phyloP scores from a whole-genome alignment of 495 filamentous ascomycete species.

The Penicillium crystallinum region DNA sequence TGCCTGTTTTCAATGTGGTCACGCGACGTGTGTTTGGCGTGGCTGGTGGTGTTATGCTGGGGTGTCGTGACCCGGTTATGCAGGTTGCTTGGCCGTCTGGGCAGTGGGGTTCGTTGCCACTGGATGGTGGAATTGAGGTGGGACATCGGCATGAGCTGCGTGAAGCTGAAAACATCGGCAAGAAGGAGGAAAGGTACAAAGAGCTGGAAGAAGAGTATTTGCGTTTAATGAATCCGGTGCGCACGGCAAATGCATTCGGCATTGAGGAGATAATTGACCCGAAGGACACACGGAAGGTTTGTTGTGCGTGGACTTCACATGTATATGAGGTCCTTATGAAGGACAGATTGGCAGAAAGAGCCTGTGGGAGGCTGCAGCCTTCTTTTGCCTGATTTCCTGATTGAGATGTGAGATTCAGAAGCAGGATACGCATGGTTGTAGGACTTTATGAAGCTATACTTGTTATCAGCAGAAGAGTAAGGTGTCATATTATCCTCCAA shows the following conservation, averaged over 20 bases:
- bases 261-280: constrained; percentile 63
- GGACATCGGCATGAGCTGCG: constrained; percentile 54
- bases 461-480: too few species aligned
- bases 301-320: constrained; percentile 49
- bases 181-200: constrained; percentile 44
- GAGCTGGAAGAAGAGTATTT: constrained; percentile 55
- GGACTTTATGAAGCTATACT: too few species aligned
- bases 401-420: not conserved
- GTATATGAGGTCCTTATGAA: constrained; percentile 48
- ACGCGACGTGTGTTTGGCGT: constrained; percentile 55
- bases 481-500: too few species aligned
- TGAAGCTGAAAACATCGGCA: constrained; percentile 46
- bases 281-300: constrained; percentile 48
- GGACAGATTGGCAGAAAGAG: constrained; percentile 44
- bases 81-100: constrained; percentile 60
- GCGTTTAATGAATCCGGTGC: constrained; percentile 57
- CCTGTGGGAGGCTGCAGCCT: constrained; percentile 48
- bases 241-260: constrained; percentile 60
- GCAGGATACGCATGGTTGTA: too few species aligned
- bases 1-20: constrained; percentile 56
- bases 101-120: constrained; percentile 54
- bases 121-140: constrained; percentile 59
- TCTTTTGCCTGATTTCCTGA: constrained; percentile 43
- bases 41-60: constrained; percentile 58
- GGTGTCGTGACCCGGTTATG: constrained; percentile 52